Evolutionary conservation across 1,284 basidiomycete species (phyloP), one percentile per base, ranked within the genome.

Genomic region (Leccinum glutinopallens): DNA sequence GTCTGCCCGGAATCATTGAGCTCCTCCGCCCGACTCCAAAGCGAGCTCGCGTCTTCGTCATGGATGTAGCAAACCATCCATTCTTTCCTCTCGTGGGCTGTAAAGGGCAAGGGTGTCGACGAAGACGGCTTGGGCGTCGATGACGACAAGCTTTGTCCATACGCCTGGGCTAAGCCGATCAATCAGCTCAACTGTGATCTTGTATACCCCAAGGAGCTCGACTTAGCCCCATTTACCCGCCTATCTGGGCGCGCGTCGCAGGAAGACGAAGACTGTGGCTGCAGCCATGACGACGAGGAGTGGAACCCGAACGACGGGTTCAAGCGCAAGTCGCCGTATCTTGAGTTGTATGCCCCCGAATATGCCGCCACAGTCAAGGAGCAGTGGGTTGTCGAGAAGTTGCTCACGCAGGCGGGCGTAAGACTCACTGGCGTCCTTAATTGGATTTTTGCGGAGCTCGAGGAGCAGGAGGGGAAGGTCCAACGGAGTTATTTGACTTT

Each of bases 401-500:
- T 96, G 69, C 78, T 97, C 58, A 90, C 93, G 0, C 89, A 89
- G 80, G 94, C 81, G 1, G 95, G 94, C 1, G 78, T 96, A 46
- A 83, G 94, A 15, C 85, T 96, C 37, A 95, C 94, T 10, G 92
- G 88, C 2, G 76, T 92, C 4, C 77, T 97, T 68, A 97, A 96
- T 71, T 86, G 81, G 67, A 76, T 93, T n/a, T 91, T 91, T 63
- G 72, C 68, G 43, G 71, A 72, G 1, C 46, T 32, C 1, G 62
- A 56, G 5, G 49, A 62, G 9, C 65, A 60, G n/a, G 61, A 60
- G 2, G 61, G 13, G 15, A 32, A 54, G 53, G 32, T 51, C 46
- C 12, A 19, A 22, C 1, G 15, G 7, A 3, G 3, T 12, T 13
- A 32, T 17, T 54, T 25, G 25, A 51, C 49, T 22, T 51, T 19